A percentile compares a stretch with the other conserved stretches of the same genome.
Conservation (phyloP, 2,329 filamentous ascomycete species). For the Samsoniella hepiali region DNA sequence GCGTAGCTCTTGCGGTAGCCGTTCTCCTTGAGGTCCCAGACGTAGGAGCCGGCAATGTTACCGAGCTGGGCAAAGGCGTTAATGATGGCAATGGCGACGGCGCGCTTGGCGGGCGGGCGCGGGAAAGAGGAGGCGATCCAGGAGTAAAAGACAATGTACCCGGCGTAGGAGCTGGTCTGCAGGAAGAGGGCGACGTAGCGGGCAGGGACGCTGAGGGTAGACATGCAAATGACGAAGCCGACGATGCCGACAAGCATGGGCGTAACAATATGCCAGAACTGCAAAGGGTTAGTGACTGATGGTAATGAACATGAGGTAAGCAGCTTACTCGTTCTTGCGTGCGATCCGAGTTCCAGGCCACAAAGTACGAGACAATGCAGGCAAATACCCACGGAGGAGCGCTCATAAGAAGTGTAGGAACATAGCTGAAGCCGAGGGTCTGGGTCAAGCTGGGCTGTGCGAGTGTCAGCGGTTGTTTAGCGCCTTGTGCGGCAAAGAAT, state of each 20-base stretch:
- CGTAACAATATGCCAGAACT: conserved; percentile 57
- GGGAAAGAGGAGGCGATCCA: conserved; percentile 58
- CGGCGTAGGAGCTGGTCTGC: conserved; percentile 55
- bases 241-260: conserved; percentile 52
- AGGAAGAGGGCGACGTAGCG: conserved; percentile 61
- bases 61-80: conserved; percentile 57
- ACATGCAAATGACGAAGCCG: conserved; percentile 60
- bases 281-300: neutral
- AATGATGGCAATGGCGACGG: conserved; percentile 58
- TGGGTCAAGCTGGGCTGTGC: conserved; percentile 47
- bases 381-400: conserved; percentile 58
- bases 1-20: conserved; percentile 63
- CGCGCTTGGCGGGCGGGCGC: conserved; percentile 57
- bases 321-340: conserved; percentile 48
- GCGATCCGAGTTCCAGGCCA: conserved; percentile 55
- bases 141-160: conserved; percentile 56
- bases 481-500: neutral
- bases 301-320: neutral
- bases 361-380: conserved; percentile 52
- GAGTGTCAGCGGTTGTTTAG: conserved; percentile 16
- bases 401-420: conserved; percentile 53
- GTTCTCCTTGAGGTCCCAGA: conserved; percentile 57
- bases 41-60: conserved; percentile 60
- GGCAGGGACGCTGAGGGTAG: conserved; percentile 51
- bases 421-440: conserved; percentile 51